Evolutionary conservation across 257 asterid genomes (phyloP).

Genomic region (Cinchona pubescens): DNA sequence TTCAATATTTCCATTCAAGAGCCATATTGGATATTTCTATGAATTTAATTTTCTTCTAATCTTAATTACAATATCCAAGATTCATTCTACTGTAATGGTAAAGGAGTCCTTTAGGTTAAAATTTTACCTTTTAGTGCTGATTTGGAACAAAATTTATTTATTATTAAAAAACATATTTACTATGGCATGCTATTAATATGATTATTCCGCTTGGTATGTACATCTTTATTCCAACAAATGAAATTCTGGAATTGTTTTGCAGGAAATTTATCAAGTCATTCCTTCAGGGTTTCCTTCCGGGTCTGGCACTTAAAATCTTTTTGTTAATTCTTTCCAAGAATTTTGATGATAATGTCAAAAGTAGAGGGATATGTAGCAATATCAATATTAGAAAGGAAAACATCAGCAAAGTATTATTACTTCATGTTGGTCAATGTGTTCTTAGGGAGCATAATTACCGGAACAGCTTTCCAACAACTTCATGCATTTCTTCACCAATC

Average conservation of each 20-base stretch:
- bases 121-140: too few relatives aligned
- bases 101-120: background rate
- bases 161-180: background rate
- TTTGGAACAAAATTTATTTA: too few relatives aligned
- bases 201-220: background rate
- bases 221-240: background rate
- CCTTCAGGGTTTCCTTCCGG: conserved; percentile 97
- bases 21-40: background rate
- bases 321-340: conserved; percentile 64
- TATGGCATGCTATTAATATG: background rate
- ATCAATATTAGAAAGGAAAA: conserved; percentile 72
- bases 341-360: conserved; percentile 84
- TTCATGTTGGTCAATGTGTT: conserved; percentile 94
- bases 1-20: background rate
- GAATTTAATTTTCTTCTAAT: background rate
- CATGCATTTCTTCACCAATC: conserved; percentile 86
- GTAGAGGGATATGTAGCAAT: conserved; percentile 84
- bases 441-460: conserved; percentile 88
- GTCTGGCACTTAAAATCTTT: conserved; percentile 79
- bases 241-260: conserved; percentile 32
- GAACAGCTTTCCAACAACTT: conserved; percentile 97
- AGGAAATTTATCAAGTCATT: conserved; percentile 81
- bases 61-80: too few relatives aligned
- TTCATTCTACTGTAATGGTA: background rate
- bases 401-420: conserved; percentile 92